These are phyloP conservation scores for Emergomyces africanus DNA, from an alignment of 2,329 filamentous ascomycete genomes.

Conservation along the genomic window DNA sequence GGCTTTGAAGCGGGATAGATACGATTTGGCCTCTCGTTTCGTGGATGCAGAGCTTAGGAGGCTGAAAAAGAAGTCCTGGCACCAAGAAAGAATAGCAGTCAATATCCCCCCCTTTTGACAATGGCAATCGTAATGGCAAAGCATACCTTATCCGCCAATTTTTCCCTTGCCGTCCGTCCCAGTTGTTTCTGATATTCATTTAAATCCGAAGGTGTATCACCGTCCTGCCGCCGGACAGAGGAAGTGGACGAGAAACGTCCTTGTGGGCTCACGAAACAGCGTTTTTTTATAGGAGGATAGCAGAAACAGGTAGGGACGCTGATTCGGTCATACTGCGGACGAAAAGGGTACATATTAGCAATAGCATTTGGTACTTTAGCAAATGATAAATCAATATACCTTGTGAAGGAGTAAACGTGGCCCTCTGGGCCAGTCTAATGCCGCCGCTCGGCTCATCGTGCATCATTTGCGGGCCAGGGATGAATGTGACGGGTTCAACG, in stretches of 20 bases:
- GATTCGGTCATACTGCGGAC: conserved; percentile 5
- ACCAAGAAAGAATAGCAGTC: not conserved
- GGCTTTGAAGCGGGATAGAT: conserved; percentile 70
- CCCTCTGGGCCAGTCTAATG: not conserved
- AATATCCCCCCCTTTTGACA: not conserved
- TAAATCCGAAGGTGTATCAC: not conserved
- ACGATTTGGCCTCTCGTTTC: conserved; percentile 83
- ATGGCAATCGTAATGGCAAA: not conserved
- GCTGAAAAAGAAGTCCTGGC: conserved; percentile 70
- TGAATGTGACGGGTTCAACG: not conserved
- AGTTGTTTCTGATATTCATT: conserved; percentile 16
- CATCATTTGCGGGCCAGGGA: not conserved
- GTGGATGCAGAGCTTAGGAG: conserved; percentile 81
- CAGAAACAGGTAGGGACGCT: not conserved
- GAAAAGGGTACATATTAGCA: not conserved
- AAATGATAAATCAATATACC: not conserved
- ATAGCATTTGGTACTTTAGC: not conserved
- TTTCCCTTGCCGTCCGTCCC: conserved; percentile 31
- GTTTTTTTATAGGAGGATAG: conserved; percentile 6
- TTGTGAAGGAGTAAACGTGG: conserved; percentile 1
- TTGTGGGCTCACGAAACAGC: conserved; percentile 7
- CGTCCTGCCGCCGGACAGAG: not conserved
- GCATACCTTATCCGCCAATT: conserved; percentile 30
- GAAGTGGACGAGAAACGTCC: not conserved
- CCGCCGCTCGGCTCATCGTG: conserved; percentile 2